phyloP scores from a whole-genome alignment of 179 eudicot genomes.

The Corrigiola litoralis region DNA sequence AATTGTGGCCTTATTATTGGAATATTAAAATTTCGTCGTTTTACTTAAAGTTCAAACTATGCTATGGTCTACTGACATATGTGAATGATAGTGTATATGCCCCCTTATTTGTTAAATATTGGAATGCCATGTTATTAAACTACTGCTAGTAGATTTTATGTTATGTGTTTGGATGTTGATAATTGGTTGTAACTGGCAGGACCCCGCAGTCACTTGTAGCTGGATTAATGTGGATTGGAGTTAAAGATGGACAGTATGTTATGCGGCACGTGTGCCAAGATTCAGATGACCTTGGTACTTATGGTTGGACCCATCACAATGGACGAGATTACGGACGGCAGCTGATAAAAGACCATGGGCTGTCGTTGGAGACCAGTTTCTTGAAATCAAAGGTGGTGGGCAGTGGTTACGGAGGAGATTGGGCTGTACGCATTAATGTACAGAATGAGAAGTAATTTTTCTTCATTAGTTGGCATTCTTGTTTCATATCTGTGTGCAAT shows the following conservation, averaged over 20 bases:
- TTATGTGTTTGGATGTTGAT: slow-evolving; percentile 1
- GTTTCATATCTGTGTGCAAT: not conserved
- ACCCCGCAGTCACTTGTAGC: slow-evolving; percentile 76
- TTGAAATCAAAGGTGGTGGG: slow-evolving; percentile 51
- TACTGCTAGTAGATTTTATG: not conserved
- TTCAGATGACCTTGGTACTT: slow-evolving; percentile 68
- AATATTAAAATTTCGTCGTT: no score
- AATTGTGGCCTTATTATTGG: no score
- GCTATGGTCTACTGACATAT: no score
- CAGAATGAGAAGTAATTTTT: slow-evolving; percentile 51
- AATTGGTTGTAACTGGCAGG: slow-evolving; percentile 45
- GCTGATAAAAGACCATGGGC: slow-evolving; percentile 56
- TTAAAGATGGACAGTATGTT: slow-evolving; percentile 71
- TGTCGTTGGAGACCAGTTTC: slow-evolving; percentile 73
- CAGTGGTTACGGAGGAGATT: slow-evolving; percentile 96
- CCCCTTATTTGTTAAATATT: no score
- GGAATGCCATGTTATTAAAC: not conserved
- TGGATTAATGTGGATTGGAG: slow-evolving; percentile 95
- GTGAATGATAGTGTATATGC: no score
- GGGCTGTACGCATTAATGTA: slow-evolving; percentile 77
- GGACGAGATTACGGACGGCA: slow-evolving; percentile 97
- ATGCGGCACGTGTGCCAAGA: slow-evolving; percentile 89
- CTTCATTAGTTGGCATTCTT: not conserved
- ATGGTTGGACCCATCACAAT: slow-evolving; percentile 94
- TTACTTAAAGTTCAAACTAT: no score